A percentile compares a stretch with the other conserved stretches of the same genome.
Evolutionary conservation across 768 basidiomycete species (phyloP).

Genomic region (Amanita muscaria): DNA sequence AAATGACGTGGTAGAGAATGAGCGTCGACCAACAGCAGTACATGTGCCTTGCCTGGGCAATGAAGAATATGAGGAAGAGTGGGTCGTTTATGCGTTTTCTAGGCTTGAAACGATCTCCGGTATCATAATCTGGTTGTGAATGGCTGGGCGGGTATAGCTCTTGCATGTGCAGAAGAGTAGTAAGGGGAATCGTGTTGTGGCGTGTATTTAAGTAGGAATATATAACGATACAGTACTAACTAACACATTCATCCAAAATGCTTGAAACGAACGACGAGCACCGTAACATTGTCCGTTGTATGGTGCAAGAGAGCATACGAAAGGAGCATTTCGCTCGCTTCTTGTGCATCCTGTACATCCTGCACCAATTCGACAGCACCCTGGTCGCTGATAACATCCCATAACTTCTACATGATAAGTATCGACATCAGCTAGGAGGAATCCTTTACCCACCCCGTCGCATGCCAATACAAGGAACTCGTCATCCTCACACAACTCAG

Average conservation of each 20-base stretch:
- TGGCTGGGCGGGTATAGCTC: too few species aligned
- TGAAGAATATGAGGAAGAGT: slow-evolving; percentile 59
- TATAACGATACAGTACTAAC: too few species aligned
- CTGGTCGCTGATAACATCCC: slow-evolving; percentile 94
- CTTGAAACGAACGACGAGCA: slow-evolving; percentile 81
- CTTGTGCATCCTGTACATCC: slow-evolving; percentile 65
- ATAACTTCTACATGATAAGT: slow-evolving; percentile 51
- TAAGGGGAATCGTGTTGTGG: too few species aligned
- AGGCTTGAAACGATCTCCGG: slow-evolving; percentile 54
- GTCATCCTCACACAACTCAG: slow-evolving; percentile 80
- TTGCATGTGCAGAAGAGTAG: too few species aligned
- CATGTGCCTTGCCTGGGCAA: slow-evolving; percentile 45
- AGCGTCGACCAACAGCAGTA: neutral
- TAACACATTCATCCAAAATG: slow-evolving; percentile 18
- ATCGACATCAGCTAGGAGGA: slow-evolving; percentile 3
- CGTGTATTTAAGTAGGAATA: too few species aligned
- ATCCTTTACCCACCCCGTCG: slow-evolving; percentile 70
- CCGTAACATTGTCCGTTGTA: slow-evolving; percentile 92
- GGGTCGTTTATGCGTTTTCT: slow-evolving; percentile 68
- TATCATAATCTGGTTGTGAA: too few species aligned
- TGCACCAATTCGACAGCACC: slow-evolving; percentile 81
- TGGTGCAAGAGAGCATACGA: slow-evolving; percentile 82
- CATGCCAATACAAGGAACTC: slow-evolving; percentile 95
- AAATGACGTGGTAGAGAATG: neutral
- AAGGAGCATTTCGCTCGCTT: slow-evolving; percentile 65